phyloP scores from a whole-genome alignment of 805 yeast genomes.

The Schwanniomyces polymorphus region DNA sequence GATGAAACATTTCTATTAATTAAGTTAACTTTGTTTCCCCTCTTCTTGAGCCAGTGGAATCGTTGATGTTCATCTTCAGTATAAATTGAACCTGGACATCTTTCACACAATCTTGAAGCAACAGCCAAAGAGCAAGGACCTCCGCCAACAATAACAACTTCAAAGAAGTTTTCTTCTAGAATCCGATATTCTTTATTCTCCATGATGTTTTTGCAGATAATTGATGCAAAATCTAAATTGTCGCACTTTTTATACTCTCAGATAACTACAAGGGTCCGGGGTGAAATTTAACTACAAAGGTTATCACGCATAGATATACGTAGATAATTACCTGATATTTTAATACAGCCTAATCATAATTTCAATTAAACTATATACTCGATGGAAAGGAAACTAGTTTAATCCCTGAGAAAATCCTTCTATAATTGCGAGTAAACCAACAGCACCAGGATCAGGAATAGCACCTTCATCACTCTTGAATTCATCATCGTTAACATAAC shows the following conservation, averaged over 20 bases:
- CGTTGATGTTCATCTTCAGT: slow-evolving; percentile 50
- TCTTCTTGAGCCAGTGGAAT: slow-evolving; percentile 42
- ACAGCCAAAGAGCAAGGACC: slow-evolving; percentile 47
- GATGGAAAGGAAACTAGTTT: neutral
- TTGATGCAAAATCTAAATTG: neutral
- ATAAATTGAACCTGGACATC: slow-evolving; percentile 41
- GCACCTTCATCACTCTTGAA: slow-evolving; percentile 60
- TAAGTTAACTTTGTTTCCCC: slow-evolving; percentile 28
- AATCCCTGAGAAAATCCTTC: slow-evolving; percentile 37
- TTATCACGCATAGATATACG: neutral
- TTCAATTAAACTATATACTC: neutral
- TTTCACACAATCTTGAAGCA: slow-evolving; percentile 43
- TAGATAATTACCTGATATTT: neutral
- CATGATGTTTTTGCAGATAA: neutral
- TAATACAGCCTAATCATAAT: neutral
- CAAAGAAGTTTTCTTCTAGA: slow-evolving; percentile 23
- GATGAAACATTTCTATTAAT: slow-evolving; percentile 14
- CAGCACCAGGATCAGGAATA: slow-evolving; percentile 95
- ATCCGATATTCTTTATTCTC: slow-evolving; percentile 4
- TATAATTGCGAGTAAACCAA: slow-evolving; percentile 69
- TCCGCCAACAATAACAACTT: slow-evolving; percentile 44
- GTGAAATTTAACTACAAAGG: slow-evolving; percentile 5
- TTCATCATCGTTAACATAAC: slow-evolving; percentile 72
- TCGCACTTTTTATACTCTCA: neutral
- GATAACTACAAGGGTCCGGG: slow-evolving; percentile 10